Conservation (phyloP, 2,329 filamentous ascomycete genomes). For the Pseudonectria buxi region DNA sequence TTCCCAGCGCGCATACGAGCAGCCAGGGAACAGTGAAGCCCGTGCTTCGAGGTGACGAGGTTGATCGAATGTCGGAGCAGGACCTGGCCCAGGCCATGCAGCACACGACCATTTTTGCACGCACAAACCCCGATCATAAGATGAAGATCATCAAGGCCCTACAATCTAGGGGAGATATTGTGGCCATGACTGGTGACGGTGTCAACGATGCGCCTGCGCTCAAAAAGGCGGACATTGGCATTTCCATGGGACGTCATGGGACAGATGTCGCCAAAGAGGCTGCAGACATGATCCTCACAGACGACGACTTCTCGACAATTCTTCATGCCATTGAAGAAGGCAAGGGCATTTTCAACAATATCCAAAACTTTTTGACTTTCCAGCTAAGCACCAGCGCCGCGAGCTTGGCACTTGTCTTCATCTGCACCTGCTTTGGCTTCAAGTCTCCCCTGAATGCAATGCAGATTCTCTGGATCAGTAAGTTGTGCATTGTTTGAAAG, state of each 20-base stretch:
- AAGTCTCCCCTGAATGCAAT: conserved; percentile 96
- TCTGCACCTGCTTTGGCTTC: conserved; percentile 89
- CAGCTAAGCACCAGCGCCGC: conserved; percentile 96
- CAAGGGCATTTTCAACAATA: conserved; percentile 99
- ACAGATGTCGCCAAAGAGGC: conserved; percentile 97
- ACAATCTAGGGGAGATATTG: conserved; percentile 88
- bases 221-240: conserved; percentile 96
- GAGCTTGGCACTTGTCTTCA: conserved; percentile 79
- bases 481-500: conserved; percentile 31
- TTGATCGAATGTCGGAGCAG: conserved; percentile 84
- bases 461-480: conserved; percentile 99
- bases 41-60: conserved; percentile 80
- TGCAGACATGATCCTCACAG: conserved; percentile 86
- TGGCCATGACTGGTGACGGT: conserved; percentile 97
- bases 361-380: conserved; percentile 98
- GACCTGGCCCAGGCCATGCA: conserved; percentile 80
- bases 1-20: conserved; percentile 42
- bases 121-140: conserved; percentile 96
- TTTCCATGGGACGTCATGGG: conserved; percentile 90
- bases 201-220: conserved; percentile 96
- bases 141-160: conserved; percentile 92
- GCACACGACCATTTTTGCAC: conserved; percentile 88
- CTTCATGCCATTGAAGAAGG: conserved; percentile 95
- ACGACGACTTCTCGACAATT: conserved; percentile 87
- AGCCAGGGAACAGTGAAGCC: conserved; percentile 57